phyloP scores from a whole-genome alignment of 345 rosid species.

The Salix caprea region DNA sequence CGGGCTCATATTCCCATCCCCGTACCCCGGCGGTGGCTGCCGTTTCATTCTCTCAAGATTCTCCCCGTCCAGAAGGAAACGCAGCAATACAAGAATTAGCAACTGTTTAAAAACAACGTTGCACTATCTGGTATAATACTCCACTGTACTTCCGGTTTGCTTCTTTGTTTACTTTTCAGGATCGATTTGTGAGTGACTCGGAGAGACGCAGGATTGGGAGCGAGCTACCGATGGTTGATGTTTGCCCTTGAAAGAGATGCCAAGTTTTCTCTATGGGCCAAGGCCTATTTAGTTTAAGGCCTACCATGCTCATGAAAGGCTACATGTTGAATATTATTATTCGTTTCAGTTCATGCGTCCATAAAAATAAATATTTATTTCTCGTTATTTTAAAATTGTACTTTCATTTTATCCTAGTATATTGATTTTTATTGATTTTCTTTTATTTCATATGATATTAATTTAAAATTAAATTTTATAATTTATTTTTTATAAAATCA shows the following conservation, averaged over 20 bases:
- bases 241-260: background rate
- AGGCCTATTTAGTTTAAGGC: background rate
- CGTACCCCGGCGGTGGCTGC: constrained; percentile 1
- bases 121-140: background rate
- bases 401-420: no score
- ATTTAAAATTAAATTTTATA: no score
- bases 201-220: background rate
- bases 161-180: background rate
- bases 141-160: background rate
- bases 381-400: no score
- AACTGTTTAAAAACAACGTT: background rate
- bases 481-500: no score
- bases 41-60: background rate
- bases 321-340: background rate
- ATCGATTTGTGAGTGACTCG: background rate
- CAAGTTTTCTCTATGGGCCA: background rate
- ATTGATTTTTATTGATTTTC: no score
- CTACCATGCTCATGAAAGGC: background rate
- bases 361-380: no score
- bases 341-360: no score
- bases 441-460: no score
- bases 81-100: background rate
- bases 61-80: no score
- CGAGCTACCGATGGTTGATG: background rate
- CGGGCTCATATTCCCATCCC: background rate